Conservation (phyloP, 1,284 basidiomycete species). For the Paramarasmius palmivorus region DNA sequence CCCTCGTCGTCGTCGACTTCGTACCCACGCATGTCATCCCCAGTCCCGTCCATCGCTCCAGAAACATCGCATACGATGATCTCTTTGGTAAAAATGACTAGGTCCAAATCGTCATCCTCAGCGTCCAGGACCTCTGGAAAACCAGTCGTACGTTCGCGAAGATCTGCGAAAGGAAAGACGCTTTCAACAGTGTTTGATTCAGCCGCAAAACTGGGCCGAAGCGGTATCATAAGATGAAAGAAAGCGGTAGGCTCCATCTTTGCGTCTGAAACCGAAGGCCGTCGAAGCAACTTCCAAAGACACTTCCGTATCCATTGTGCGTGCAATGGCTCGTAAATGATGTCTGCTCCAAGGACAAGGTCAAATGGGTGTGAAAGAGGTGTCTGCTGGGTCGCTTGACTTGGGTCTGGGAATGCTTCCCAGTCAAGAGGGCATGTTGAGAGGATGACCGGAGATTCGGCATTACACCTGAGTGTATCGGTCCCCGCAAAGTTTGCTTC, state of each 20-base stretch:
- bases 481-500: constrained; percentile 52
- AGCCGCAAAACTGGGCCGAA: constrained; percentile 60
- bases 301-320: constrained; percentile 66
- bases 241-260: constrained; percentile 18
- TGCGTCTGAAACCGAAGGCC: constrained; percentile 26
- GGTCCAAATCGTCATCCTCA: no score
- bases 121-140: background rate
- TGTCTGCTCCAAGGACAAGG: constrained; percentile 71
- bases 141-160: background rate
- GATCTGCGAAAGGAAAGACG: constrained; percentile 42
- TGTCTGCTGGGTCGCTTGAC: background rate
- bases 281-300: constrained; percentile 53
- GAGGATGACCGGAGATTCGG: background rate
- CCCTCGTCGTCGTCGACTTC: constrained; percentile 43
- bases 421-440: background rate
- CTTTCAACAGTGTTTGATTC: constrained; percentile 62
- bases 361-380: constrained; percentile 40
- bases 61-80: constrained; percentile 50
- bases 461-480: background rate
- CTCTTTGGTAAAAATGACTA: constrained; percentile 52
- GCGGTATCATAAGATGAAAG: constrained; percentile 78
- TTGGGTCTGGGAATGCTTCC: background rate
- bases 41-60: background rate
- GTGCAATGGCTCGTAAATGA: constrained; percentile 74
- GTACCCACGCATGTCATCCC: constrained; percentile 22